Conservation (phyloP, 2,329 filamentous ascomycete species). For the Hypoxylon sp. region DNA sequence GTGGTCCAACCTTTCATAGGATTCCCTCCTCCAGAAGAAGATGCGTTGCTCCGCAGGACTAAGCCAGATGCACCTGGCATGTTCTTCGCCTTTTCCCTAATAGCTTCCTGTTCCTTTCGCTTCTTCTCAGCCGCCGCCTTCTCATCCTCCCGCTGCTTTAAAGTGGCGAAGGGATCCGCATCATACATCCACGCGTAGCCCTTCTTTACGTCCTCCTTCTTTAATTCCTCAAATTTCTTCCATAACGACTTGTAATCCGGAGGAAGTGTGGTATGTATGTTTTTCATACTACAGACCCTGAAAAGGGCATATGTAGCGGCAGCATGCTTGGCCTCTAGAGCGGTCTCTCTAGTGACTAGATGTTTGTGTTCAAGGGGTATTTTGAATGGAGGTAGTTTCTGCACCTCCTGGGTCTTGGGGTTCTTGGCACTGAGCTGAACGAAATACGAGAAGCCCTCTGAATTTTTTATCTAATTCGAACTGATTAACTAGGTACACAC, state of each 20-base stretch:
- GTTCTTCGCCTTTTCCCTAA: slow-evolving; percentile 77
- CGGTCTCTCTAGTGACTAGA: slow-evolving; percentile 80
- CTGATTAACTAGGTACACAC: slow-evolving; percentile 48
- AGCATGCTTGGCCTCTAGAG: slow-evolving; percentile 92
- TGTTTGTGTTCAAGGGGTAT: slow-evolving; percentile 83
- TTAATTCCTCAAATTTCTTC: slow-evolving; percentile 90
- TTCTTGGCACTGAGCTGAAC: slow-evolving; percentile 84
- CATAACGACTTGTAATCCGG: slow-evolving; percentile 91
- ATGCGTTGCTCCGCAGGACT: slow-evolving; percentile 64
- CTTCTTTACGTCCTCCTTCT: slow-evolving; percentile 83
- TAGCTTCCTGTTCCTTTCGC: slow-evolving; percentile 77
- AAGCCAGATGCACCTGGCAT: slow-evolving; percentile 72
- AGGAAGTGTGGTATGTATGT: slow-evolving; percentile 93
- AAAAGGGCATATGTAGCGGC: slow-evolving; percentile 93
- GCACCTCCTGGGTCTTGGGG: slow-evolving; percentile 84
- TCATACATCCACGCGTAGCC: slow-evolving; percentile 94
- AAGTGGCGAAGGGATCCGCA: slow-evolving; percentile 89
- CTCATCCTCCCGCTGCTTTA: slow-evolving; percentile 84
- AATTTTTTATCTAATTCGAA: slow-evolving; percentile 69
- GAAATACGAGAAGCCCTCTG: slow-evolving; percentile 82
- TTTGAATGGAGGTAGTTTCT: slow-evolving; percentile 83
- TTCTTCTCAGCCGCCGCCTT: slow-evolving; percentile 84
- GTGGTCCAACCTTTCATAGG: slow-evolving; percentile 83
- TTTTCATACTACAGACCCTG: slow-evolving; percentile 94
- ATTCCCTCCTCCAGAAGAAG: slow-evolving; percentile 57